Percentiles rank a stretch among this genome's conserved stretches.
These are phyloP conservation scores for Apiospora aurea DNA, from an alignment of 2,329 filamentous ascomycete species.

Conservation along the genomic window DNA sequence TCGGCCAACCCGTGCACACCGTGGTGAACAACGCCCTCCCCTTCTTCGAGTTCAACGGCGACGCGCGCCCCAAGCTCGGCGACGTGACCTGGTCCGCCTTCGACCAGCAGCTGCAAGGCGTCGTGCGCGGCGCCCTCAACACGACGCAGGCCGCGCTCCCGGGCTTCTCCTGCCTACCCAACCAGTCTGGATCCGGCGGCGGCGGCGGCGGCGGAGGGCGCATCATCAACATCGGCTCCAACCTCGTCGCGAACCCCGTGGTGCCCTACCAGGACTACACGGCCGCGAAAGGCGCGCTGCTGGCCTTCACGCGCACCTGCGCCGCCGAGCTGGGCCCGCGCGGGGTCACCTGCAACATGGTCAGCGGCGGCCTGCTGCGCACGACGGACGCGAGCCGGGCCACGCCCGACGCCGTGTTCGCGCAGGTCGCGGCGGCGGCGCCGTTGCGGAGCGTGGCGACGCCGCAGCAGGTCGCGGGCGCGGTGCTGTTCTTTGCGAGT, in stretches of 20 bases:
- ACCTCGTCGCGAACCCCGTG: slow-evolving; percentile 27
- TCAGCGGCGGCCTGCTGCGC: slow-evolving; percentile 24
- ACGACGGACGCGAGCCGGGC: slow-evolving; percentile 25
- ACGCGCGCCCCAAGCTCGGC: slow-evolving; percentile 19
- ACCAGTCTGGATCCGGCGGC: slow-evolving; percentile 9
- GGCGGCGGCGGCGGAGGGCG: too few relatives aligned
- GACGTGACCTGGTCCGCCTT: slow-evolving; percentile 24
- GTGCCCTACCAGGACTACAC: slow-evolving; percentile 29
- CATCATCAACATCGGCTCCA: slow-evolving; percentile 28
- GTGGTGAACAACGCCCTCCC: slow-evolving; percentile 27
- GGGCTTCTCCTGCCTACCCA: not conserved
- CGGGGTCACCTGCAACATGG: slow-evolving; percentile 26
- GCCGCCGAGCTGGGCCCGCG: slow-evolving; percentile 24
- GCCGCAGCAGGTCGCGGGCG: slow-evolving; percentile 24
- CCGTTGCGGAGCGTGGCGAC: slow-evolving; percentile 22
- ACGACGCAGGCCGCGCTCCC: slow-evolving; percentile 23
- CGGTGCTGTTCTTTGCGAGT: slow-evolving; percentile 28
- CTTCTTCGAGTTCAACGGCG: slow-evolving; percentile 25
- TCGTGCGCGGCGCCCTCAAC: slow-evolving; percentile 24
- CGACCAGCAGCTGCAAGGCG: slow-evolving; percentile 22
- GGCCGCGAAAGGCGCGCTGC: slow-evolving; percentile 26
- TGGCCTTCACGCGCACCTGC: slow-evolving; percentile 26
- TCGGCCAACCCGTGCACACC: not conserved
- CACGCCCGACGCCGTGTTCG: slow-evolving; percentile 24
- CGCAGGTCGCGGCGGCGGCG: slow-evolving; percentile 23